Conservation (phyloP, 345 rosid genomes). For the Lumnitzera racemosa region DNA sequence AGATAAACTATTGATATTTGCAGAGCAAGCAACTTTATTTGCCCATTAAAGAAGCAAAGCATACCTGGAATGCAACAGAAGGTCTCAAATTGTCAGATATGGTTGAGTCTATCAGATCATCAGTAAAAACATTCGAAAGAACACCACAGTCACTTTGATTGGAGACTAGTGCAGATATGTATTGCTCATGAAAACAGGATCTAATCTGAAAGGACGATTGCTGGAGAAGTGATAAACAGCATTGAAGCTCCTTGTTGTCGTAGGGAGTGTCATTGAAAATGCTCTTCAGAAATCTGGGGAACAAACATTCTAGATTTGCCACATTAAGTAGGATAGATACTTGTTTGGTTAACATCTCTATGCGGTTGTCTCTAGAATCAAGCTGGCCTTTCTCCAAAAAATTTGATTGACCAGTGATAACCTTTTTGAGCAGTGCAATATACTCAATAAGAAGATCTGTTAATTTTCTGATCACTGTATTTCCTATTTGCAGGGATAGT, state of each 20-base stretch:
- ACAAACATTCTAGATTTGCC: slow-evolving; percentile 34
- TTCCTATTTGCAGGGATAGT: slow-evolving; percentile 39
- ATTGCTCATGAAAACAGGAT: slow-evolving; percentile 32
- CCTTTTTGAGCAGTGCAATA: slow-evolving; percentile 28
- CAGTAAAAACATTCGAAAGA: slow-evolving; percentile 7
- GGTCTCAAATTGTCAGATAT: slow-evolving; percentile 10
- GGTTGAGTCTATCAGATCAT: slow-evolving; percentile 17
- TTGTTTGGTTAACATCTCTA: slow-evolving; percentile 29
- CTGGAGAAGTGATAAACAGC: slow-evolving; percentile 16
- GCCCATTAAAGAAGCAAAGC: too few relatives aligned
- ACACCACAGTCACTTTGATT: slow-evolving; percentile 9
- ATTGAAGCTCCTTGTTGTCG: slow-evolving; percentile 28
- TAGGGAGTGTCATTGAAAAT: slow-evolving; percentile 15
- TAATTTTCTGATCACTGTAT: slow-evolving; percentile 31
- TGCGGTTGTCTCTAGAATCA: slow-evolving; percentile 20
- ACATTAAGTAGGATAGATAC: slow-evolving; percentile 42
- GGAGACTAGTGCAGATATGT: slow-evolving; percentile 24
- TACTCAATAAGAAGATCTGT: slow-evolving; percentile 38
- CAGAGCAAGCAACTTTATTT: too few relatives aligned
- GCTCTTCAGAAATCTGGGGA: slow-evolving; percentile 20
- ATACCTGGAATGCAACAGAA: slow-evolving; percentile 36
- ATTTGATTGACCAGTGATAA: slow-evolving; percentile 17
- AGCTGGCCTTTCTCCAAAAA: slow-evolving; percentile 5
- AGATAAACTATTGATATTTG: too few relatives aligned
- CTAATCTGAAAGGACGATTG: slow-evolving; percentile 28